Evolutionary conservation across 371 early-diverging fungal genomes (phyloP).

Genomic region (Ecytonucleospora hepatopenaei): DNA sequence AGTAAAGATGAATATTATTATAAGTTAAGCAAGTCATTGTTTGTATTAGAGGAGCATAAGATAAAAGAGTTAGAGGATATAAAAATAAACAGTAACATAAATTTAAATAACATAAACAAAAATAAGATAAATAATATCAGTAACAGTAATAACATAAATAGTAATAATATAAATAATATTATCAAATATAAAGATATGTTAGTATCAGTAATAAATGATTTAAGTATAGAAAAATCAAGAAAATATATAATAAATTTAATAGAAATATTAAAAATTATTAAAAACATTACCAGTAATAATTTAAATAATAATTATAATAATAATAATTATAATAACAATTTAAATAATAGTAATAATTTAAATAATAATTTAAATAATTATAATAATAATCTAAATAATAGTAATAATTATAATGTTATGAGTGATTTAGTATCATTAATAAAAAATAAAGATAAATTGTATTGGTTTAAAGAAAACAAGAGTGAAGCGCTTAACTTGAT

Average conservation of each 20-base stretch:
- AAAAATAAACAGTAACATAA: not conserved
- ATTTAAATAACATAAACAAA: not conserved
- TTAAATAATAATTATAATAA: no score
- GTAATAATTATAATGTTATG: not conserved
- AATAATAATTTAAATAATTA: no score
- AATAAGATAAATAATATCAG: no score
- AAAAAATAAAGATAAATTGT: not conserved
- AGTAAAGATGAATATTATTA: constrained; percentile 3
- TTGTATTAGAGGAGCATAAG: constrained; percentile 13
- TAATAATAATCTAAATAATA: no score
- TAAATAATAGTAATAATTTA: no score
- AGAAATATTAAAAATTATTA: not conserved
- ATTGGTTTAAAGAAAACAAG: constrained; percentile 2
- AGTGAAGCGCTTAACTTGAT: not conserved
- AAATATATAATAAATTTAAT: not conserved
- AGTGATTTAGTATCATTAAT: not conserved
- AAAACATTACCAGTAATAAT: no score
- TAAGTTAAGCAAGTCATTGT: constrained; percentile 1
- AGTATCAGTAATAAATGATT: not conserved
- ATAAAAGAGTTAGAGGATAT: constrained; percentile 5
- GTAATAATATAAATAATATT: not conserved
- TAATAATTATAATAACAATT: no score
- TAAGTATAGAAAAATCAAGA: constrained; percentile 7
- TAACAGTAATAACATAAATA: no score
- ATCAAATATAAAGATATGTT: not conserved